These are phyloP conservation scores for Globisporangium paddicum DNA, from an alignment of 352 stramenopile genomes.

Conservation along the genomic window DNA sequence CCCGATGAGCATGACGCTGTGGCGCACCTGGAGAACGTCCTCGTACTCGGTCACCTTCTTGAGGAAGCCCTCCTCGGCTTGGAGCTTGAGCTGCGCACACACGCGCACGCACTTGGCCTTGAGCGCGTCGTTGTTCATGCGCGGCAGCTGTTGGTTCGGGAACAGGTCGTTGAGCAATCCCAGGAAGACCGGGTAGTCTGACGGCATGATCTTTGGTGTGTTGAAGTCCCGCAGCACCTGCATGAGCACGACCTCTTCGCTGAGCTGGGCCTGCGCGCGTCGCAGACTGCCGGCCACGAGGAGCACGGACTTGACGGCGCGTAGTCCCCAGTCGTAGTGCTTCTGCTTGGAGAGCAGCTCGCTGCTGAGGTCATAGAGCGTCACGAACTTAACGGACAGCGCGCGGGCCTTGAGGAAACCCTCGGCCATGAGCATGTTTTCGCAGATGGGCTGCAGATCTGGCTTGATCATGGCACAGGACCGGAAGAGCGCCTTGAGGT, in stretches of 20 bases:
- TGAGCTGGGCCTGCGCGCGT: slow-evolving; percentile 71
- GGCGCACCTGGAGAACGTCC: slow-evolving; percentile 92
- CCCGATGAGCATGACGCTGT: slow-evolving; percentile 96
- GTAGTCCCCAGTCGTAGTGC: slow-evolving; percentile 95
- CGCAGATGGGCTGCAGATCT: slow-evolving; percentile 89
- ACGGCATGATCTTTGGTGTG: slow-evolving; percentile 89
- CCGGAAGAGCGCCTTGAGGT: slow-evolving; percentile 91
- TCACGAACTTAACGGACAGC: slow-evolving; percentile 89
- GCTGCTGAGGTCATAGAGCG: slow-evolving; percentile 83
- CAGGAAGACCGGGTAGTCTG: slow-evolving; percentile 94
- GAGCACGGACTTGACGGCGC: slow-evolving; percentile 96
- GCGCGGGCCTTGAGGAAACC: slow-evolving; percentile 84
- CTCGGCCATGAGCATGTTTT: slow-evolving; percentile 95
- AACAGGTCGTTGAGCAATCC: slow-evolving; percentile 93
- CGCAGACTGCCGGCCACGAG: slow-evolving; percentile 93
- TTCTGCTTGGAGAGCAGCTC: slow-evolving; percentile 86
- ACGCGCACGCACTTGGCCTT: slow-evolving; percentile 41
- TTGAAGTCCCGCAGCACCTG: slow-evolving; percentile 96
- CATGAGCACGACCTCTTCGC: slow-evolving; percentile 92
- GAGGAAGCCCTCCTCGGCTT: slow-evolving; percentile 94
- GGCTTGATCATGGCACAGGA: slow-evolving; percentile 92
- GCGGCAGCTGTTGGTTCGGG: slow-evolving; percentile 42
- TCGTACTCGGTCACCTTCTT: slow-evolving; percentile 95
- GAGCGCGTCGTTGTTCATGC: slow-evolving; percentile 38
- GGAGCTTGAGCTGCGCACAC: slow-evolving; percentile 68